Conservation (phyloP, 495 filamentous ascomycete genomes). For the Lasiosphaeriaceae sp. region DNA sequence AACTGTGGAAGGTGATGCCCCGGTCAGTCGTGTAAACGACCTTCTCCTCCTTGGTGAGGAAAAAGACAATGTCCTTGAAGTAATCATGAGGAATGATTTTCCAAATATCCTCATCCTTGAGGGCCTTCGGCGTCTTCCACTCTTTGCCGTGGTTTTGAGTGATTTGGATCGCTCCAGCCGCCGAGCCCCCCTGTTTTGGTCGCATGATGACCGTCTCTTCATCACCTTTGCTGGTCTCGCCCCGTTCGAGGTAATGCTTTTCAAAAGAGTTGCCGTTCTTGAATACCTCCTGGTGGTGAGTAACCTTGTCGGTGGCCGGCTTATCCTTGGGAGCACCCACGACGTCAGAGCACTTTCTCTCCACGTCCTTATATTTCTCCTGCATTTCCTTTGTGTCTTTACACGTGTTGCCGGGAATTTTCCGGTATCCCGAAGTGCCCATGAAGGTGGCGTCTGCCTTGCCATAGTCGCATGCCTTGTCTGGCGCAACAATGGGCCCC, state of each 20-base stretch:
- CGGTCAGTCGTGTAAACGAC: slow-evolving; percentile 77
- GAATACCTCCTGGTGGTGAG: slow-evolving; percentile 53
- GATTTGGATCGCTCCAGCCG: slow-evolving; percentile 55
- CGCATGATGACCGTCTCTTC: slow-evolving; percentile 87
- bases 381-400: slow-evolving; percentile 48
- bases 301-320: slow-evolving; percentile 57
- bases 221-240: slow-evolving; percentile 53
- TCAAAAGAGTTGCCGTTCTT: slow-evolving; percentile 53
- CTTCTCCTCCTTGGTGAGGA: slow-evolving; percentile 64
- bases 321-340: slow-evolving; percentile 31
- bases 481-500: slow-evolving; percentile 50
- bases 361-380: slow-evolving; percentile 57
- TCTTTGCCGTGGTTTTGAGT: slow-evolving; percentile 81
- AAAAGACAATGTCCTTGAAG: slow-evolving; percentile 77
- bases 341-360: slow-evolving; percentile 51
- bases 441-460: slow-evolving; percentile 62
- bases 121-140: slow-evolving; percentile 57
- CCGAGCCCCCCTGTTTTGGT: slow-evolving; percentile 27
- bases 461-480: slow-evolving; percentile 62
- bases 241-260: slow-evolving; percentile 78
- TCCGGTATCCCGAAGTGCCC: slow-evolving; percentile 83
- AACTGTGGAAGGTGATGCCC: slow-evolving; percentile 61
- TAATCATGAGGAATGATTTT: slow-evolving; percentile 71
- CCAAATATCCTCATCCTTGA: slow-evolving; percentile 59
- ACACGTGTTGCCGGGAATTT: slow-evolving; percentile 89